Percentiles rank a stretch among this genome's conserved stretches.
Conservation (phyloP, 805 yeast species). For the Metschnikowia gelsemii region DNA sequence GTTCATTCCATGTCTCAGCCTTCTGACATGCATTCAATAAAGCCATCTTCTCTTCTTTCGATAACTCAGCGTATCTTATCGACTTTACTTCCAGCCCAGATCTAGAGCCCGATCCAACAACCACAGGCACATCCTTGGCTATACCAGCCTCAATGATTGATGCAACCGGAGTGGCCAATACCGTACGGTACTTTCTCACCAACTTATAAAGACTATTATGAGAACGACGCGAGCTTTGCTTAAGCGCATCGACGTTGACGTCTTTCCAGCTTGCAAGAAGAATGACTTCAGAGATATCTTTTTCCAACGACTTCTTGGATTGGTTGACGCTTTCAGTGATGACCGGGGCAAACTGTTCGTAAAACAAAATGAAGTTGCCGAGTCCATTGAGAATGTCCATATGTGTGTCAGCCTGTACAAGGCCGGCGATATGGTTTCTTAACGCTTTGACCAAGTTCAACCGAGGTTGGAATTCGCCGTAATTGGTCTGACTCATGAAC, state of each 20-base stretch:
- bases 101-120: neutral
- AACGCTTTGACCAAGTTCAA: conserved; percentile 65
- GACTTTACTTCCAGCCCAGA: too few relatives aligned
- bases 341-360: conserved; percentile 57
- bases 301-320: conserved; percentile 59
- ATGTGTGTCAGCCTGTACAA: conserved; percentile 28
- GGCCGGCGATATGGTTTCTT: conserved; percentile 41
- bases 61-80: conserved; percentile 5
- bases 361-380: conserved; percentile 59
- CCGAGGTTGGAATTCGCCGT: conserved; percentile 70
- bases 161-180: conserved; percentile 52
- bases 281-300: conserved; percentile 81
- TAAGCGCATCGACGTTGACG: conserved; percentile 87
- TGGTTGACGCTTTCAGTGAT: conserved; percentile 47
- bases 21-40: conserved; percentile 25
- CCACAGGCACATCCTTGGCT: conserved; percentile 16
- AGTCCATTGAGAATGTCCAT: conserved; percentile 41
- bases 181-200: conserved; percentile 74
- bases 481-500: conserved; percentile 71
- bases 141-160: conserved; percentile 62
- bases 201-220: conserved; percentile 81
- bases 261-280: conserved; percentile 96
- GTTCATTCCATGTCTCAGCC: conserved; percentile 49
- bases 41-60: conserved; percentile 15
- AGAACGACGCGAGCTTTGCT: conserved; percentile 88